These are phyloP conservation scores for Vitis hybrid DNA, from an alignment of 177 flowering plant genomes.

Conservation along the genomic window DNA sequence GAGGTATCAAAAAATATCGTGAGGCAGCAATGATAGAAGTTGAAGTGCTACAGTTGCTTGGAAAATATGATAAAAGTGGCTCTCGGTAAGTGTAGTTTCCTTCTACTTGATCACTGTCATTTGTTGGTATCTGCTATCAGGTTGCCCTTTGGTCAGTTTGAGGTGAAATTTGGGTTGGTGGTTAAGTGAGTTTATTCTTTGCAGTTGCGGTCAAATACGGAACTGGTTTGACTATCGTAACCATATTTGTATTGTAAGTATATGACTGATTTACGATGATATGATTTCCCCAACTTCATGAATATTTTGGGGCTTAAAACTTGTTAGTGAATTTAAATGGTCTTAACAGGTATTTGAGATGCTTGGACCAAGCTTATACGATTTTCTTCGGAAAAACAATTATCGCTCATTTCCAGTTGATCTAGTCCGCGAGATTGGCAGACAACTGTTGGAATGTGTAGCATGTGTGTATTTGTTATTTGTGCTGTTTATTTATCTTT, in stretches of 20 bases:
- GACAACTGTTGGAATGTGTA: slow-evolving; percentile 86
- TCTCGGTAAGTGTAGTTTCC: slow-evolving; percentile 41
- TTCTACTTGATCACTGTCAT: not conserved
- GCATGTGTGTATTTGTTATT: slow-evolving; percentile 73
- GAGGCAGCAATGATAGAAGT: slow-evolving; percentile 84
- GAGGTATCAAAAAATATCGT: slow-evolving; percentile 71
- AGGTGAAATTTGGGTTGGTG: slow-evolving; percentile 6
- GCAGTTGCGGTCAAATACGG: slow-evolving; percentile 61
- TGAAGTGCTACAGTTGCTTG: slow-evolving; percentile 72
- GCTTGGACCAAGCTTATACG: slow-evolving; percentile 93
- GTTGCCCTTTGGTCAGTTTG: not conserved
- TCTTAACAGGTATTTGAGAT: slow-evolving; percentile 88
- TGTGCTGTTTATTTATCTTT: slow-evolving; percentile 20
- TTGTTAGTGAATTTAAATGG: slow-evolving; percentile 49
- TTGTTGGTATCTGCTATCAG: no score
- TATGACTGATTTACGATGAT: slow-evolving; percentile 15
- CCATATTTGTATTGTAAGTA: slow-evolving; percentile 64
- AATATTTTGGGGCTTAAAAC: slow-evolving; percentile 35
- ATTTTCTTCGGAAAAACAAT: slow-evolving; percentile 86
- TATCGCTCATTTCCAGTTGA: slow-evolving; percentile 89
- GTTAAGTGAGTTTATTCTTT: slow-evolving; percentile 34
- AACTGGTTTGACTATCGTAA: slow-evolving; percentile 68
- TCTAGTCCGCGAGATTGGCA: slow-evolving; percentile 88
- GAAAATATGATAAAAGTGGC: slow-evolving; percentile 54
- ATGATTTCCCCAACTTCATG: slow-evolving; percentile 40